phyloP scores from a whole-genome alignment of 768 basidiomycete species.

The Tricholoma bakamatsutake region DNA sequence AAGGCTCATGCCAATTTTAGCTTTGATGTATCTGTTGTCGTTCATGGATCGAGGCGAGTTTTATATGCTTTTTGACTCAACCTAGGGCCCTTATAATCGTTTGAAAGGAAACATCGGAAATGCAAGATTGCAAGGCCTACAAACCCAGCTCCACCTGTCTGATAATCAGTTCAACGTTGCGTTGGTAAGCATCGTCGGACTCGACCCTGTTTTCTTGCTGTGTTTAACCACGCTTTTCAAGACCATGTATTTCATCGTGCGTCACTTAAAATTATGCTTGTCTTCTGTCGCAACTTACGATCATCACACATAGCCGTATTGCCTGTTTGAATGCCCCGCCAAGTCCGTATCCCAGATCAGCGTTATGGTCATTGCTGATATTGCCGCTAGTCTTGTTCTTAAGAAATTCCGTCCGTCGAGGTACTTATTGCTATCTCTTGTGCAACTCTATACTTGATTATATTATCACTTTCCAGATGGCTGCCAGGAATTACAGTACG shows the following conservation, averaged over 20 bases:
- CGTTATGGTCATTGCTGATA: background rate
- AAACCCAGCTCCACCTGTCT: conserved; percentile 46
- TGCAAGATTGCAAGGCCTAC: conserved; percentile 60
- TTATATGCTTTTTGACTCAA: background rate
- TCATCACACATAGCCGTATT: conserved; percentile 40
- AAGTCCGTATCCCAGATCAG: conserved; percentile 40
- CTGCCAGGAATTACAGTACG: conserved; percentile 59
- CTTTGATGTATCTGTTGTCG: conserved; percentile 55
- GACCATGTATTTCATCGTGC: conserved; percentile 69
- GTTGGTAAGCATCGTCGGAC: conserved; percentile 34
- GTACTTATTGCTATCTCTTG: conserved; percentile 20
- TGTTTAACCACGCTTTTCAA: conserved; percentile 16
- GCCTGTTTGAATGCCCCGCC: conserved; percentile 63
- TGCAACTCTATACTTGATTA: background rate
- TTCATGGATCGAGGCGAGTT: conserved; percentile 57
- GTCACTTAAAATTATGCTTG: conserved; percentile 13
- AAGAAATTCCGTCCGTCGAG: conserved; percentile 62
- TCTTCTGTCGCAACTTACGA: background rate
- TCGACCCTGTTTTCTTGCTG: background rate
- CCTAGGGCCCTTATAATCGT: background rate
- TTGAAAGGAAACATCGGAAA: conserved; percentile 38
- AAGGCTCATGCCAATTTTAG: conserved; percentile 51
- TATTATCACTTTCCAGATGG: conserved; percentile 35
- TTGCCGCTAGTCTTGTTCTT: conserved; percentile 38
- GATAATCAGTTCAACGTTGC: conserved; percentile 64